phyloP scores from a whole-genome alignment of 257 asterid genomes.

The Solanum dulcamara region DNA sequence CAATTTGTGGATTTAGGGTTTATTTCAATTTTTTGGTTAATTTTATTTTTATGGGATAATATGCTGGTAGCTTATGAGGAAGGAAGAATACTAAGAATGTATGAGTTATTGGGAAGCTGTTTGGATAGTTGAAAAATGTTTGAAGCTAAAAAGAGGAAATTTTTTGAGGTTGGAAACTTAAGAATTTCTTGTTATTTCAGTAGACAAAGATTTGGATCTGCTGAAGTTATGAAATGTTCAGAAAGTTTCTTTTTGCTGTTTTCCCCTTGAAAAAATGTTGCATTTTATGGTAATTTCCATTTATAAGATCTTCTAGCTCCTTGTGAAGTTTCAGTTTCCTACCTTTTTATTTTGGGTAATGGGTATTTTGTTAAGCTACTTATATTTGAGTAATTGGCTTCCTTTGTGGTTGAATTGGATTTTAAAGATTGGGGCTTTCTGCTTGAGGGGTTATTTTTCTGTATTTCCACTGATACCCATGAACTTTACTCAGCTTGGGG shows the following conservation, averaged over 20 bases:
- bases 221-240: not conserved
- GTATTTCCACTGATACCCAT: not conserved
- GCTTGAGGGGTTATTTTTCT: not conserved
- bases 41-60: not conserved
- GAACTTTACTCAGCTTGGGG: not conserved
- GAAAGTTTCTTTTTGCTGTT: not conserved
- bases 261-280: not conserved
- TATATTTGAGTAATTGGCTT: not conserved
- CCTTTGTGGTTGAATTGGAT: not conserved
- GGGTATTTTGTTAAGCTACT: not conserved
- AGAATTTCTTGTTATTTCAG: not conserved
- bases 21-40: not conserved
- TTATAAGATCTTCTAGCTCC: not conserved
- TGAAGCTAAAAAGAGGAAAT: constrained; percentile 1
- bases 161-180: not conserved
- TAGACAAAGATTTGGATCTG: not conserved
- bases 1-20: not conserved
- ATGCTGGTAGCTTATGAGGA: not conserved
- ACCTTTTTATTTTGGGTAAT: not conserved
- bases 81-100: not conserved
- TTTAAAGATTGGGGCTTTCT: not conserved
- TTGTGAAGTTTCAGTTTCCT: not conserved
- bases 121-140: not conserved
- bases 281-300: not conserved
- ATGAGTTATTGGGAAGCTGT: not conserved